phyloP scores from a whole-genome alignment of 257 asterid genomes.

The Solanum lycopersicoides region DNA sequence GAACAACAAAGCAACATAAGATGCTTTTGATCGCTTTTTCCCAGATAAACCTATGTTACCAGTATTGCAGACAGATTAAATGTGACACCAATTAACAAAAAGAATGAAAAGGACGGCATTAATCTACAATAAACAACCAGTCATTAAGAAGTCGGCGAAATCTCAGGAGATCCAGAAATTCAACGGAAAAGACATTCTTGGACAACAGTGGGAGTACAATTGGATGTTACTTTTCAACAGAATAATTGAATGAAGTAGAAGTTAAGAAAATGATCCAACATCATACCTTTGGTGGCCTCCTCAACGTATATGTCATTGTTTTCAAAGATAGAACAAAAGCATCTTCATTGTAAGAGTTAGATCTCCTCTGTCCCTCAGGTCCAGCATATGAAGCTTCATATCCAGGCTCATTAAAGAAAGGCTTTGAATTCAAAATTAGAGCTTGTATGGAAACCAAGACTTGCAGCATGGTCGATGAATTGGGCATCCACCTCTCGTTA shows the following conservation, averaged over 20 bases:
- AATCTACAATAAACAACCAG: neutral
- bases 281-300: constrained; percentile 48
- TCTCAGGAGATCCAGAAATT: neutral
- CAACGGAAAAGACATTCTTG: neutral
- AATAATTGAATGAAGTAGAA: neutral
- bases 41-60: neutral
- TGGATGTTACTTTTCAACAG: neutral
- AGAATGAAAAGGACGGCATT: neutral
- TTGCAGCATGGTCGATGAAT: constrained; percentile 47
- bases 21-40: neutral
- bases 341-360: constrained; percentile 30
- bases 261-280: neutral
- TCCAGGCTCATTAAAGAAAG: constrained; percentile 53
- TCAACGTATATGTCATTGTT: constrained; percentile 38
- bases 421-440: constrained; percentile 32
- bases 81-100: neutral
- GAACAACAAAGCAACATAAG: neutral
- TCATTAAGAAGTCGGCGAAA: neutral
- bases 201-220: neutral
- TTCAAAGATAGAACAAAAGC: constrained; percentile 34
- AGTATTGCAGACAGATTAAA: neutral
- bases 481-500: constrained; percentile 40
- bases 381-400: constrained; percentile 19
- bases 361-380: constrained; percentile 17
- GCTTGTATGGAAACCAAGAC: constrained; percentile 49